Evolutionary conservation across 2,329 filamentous ascomycete genomes (phyloP).

Genomic region (Calonectria leucothoes): DNA sequence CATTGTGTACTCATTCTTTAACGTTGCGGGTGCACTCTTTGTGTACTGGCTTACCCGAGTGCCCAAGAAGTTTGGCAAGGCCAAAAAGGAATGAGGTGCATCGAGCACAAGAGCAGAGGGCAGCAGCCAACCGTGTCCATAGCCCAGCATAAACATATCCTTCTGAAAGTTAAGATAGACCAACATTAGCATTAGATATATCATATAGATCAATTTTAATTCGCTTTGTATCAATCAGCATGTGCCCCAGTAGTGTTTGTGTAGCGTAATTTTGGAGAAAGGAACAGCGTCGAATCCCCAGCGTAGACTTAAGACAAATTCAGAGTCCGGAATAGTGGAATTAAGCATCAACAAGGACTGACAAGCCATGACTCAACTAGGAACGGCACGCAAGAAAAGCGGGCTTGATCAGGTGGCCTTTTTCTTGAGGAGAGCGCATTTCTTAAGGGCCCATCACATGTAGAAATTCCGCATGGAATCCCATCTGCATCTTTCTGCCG

Average conservation of each 20-base stretch:
- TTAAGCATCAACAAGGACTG: not conserved
- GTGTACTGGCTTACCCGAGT: conserved; percentile 68
- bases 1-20: conserved; percentile 69
- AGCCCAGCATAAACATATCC: not conserved
- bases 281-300: not conserved
- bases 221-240: not conserved
- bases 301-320: not conserved
- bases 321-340: not conserved
- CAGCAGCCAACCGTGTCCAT: not conserved
- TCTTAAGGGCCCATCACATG: not conserved
- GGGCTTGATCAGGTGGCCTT: not conserved
- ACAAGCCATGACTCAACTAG: not conserved
- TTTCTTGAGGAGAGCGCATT: not conserved
- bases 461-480: not conserved
- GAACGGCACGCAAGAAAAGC: not conserved
- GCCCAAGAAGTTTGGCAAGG: conserved; percentile 52
- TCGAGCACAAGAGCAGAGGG: not conserved
- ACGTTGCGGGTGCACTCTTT: conserved; percentile 64
- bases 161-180: not conserved
- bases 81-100: conserved; percentile 44
- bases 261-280: not conserved
- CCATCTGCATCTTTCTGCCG: not conserved
- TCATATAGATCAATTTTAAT: not conserved
- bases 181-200: not conserved
- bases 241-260: not conserved